Conservation (phyloP, 139 green algal species). For the Haematococcus sp. region DNA sequence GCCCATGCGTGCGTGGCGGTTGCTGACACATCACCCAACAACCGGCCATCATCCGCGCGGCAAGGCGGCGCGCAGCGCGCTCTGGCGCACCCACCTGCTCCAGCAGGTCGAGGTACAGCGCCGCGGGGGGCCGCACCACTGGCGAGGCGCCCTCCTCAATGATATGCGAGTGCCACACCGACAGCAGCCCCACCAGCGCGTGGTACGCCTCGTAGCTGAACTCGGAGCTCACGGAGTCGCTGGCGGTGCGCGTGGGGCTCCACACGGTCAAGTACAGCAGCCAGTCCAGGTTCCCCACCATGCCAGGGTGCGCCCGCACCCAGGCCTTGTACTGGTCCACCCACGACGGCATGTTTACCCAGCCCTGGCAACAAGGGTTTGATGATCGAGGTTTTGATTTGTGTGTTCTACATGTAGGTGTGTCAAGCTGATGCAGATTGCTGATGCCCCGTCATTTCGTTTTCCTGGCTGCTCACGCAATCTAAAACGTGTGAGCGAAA, state of each 20-base stretch:
- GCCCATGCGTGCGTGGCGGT: too few species aligned
- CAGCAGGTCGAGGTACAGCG: constrained; percentile 31
- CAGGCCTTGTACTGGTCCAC: constrained; percentile 40
- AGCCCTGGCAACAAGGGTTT: too few species aligned
- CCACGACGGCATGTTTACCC: too few species aligned
- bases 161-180: constrained; percentile 34
- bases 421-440: too few species aligned
- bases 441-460: too few species aligned
- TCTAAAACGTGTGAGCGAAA: too few species aligned
- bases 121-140: constrained; percentile 4
- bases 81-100: constrained; percentile 24
- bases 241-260: constrained; percentile 10
- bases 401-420: too few species aligned
- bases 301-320: constrained; percentile 37
- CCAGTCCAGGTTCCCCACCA: constrained; percentile 46
- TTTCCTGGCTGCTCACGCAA: too few species aligned
- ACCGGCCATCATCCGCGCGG: background rate
- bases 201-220: constrained; percentile 38
- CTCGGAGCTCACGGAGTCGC: constrained; percentile 38
- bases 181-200: constrained; percentile 26
- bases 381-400: too few species aligned
- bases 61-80: background rate
- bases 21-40: background rate
- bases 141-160: constrained; percentile 22
- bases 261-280: constrained; percentile 35